Evolutionary conservation across 345 rosid species (phyloP).

Genomic region (Eucalyptus pauciflora): DNA sequence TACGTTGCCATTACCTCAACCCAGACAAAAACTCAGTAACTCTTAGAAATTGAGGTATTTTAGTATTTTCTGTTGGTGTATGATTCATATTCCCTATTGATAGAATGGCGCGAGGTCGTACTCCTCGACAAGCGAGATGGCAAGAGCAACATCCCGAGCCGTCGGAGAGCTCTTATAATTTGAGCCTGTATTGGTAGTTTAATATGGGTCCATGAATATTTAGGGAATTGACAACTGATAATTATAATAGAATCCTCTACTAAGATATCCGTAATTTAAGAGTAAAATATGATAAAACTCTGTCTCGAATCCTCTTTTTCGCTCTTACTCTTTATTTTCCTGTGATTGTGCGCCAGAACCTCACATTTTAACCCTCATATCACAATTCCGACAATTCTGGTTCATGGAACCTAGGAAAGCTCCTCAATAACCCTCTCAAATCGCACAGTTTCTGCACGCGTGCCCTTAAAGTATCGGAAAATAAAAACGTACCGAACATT

Average conservation of each 20-base stretch:
- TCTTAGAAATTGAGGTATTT: background rate
- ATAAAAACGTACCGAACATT: background rate
- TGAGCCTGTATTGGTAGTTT: rapidly evolving
- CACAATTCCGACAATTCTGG: no score
- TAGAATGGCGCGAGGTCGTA: no score
- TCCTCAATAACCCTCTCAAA: background rate
- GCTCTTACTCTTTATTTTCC: rapidly evolving
- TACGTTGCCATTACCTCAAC: background rate
- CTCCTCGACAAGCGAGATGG: rapidly evolving
- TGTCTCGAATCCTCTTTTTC: rapidly evolving
- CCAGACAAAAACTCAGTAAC: background rate
- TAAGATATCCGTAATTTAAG: rapidly evolving
- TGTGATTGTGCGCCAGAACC: rapidly evolving
- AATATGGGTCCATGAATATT: rapidly evolving
- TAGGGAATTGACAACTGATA: no score
- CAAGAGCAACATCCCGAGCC: rapidly evolving
- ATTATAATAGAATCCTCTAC: no score
- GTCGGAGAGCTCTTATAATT: rapidly evolving
- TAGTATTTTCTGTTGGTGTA: no score
- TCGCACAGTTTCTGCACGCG: rapidly evolving
- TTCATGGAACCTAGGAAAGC: background rate
- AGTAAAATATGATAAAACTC: rapidly evolving
- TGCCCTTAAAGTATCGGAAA: rapidly evolving
- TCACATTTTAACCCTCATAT: background rate
- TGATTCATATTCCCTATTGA: no score